These are phyloP conservation scores for Candida awuae DNA, from an alignment of 805 yeast genomes.

Conservation along the genomic window DNA sequence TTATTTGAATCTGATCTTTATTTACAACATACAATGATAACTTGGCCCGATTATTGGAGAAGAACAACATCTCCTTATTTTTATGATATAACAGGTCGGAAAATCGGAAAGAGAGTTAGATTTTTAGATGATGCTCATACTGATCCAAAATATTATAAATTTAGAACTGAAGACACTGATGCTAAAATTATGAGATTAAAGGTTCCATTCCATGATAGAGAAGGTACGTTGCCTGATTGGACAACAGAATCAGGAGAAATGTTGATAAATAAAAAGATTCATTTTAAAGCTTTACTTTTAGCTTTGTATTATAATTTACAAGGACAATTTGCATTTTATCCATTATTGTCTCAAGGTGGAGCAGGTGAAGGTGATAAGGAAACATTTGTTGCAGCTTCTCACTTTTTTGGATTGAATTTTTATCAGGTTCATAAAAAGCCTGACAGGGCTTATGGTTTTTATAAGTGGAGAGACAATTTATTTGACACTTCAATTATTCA, in stretches of 20 bases:
- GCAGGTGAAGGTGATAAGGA: conserved; percentile 77
- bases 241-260: conserved; percentile 60
- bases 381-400: conserved; percentile 64
- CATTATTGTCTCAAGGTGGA: conserved; percentile 45
- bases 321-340: conserved; percentile 47
- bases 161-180: conserved; percentile 17
- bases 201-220: conserved; percentile 48
- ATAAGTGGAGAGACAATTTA: not conserved
- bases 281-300: conserved; percentile 44
- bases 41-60: conserved; percentile 74
- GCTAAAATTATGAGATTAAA: conserved; percentile 21
- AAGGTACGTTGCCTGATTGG: conserved; percentile 53
- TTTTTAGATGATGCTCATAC: conserved; percentile 25
- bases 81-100: conserved; percentile 44
- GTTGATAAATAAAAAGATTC: conserved; percentile 45
- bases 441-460: conserved; percentile 13
- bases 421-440: conserved; percentile 40
- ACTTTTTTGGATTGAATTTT: conserved; percentile 37
- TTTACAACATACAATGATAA: conserved; percentile 38
- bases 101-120: conserved; percentile 30
- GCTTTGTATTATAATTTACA: conserved; percentile 52
- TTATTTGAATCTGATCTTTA: conserved; percentile 41
- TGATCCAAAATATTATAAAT: conserved; percentile 23
- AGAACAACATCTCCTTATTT: conserved; percentile 54
- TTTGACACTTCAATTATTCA: conserved; percentile 10